These are phyloP conservation scores for Mimosa bimucronata DNA, from an alignment of 306 rosid genomes.

Conservation along the genomic window DNA sequence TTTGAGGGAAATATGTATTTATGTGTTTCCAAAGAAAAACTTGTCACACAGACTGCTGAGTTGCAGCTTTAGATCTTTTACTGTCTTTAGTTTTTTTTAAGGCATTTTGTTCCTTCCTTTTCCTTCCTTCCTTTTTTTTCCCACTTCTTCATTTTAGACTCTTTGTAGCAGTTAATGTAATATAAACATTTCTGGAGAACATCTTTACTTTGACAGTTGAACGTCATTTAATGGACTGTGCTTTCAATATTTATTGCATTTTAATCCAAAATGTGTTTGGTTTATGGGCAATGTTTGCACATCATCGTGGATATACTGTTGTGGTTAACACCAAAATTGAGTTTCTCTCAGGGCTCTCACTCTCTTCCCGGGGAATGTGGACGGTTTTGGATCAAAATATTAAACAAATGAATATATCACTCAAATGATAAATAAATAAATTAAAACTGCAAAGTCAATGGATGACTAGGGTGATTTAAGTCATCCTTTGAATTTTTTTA, in stretches of 20 bases:
- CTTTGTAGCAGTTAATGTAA: conserved; percentile 26
- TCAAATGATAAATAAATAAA: no score
- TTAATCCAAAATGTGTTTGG: background rate
- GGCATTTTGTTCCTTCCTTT: conserved; percentile 2
- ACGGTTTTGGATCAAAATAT: no score
- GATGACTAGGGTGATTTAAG: no score
- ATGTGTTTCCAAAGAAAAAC: conserved; percentile 21
- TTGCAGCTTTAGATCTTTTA: conserved; percentile 34
- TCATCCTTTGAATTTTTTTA: no score
- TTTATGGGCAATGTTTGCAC: background rate
- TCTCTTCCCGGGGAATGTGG: no score
- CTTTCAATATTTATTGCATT: conserved; percentile 17
- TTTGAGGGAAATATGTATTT: conserved; percentile 37
- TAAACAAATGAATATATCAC: no score
- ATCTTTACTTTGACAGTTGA: conserved; percentile 26
- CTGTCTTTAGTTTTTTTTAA: background rate
- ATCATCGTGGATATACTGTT: background rate
- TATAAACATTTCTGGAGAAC: conserved; percentile 13
- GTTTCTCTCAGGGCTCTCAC: no score
- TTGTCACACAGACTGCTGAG: conserved; percentile 31
- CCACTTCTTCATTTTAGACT: background rate
- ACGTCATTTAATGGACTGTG: conserved; percentile 35
- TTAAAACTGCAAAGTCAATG: no score
- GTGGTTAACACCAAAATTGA: no score
- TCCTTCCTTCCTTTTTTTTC: conserved; percentile 1